Evolutionary conservation across 495 filamentous ascomycete genomes (phyloP).

Genomic region (Darksidea phi): DNA sequence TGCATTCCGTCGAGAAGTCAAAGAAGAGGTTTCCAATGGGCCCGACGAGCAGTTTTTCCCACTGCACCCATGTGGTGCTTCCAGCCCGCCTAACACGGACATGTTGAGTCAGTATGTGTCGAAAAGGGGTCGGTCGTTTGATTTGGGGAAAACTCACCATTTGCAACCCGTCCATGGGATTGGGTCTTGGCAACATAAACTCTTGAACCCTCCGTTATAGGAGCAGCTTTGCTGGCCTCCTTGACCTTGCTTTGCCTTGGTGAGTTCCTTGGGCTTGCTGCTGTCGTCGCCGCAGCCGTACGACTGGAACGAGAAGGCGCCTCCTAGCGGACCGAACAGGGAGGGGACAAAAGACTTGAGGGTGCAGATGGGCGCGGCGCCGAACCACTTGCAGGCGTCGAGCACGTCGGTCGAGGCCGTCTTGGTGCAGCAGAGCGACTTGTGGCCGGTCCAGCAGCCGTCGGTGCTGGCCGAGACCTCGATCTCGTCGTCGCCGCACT

Average conservation of each 20-base stretch:
- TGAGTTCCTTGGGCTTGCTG: neutral
- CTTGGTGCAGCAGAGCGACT: neutral
- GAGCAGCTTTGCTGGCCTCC: neutral
- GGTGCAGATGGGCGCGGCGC: neutral
- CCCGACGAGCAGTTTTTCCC: too few relatives aligned
- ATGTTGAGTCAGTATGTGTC: too few relatives aligned
- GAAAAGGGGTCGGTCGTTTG: too few relatives aligned
- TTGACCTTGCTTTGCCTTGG: neutral
- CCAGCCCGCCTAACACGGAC: too few relatives aligned
- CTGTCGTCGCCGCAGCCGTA: too few relatives aligned
- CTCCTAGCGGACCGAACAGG: neutral
- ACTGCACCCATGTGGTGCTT: too few relatives aligned
- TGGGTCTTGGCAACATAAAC: neutral
- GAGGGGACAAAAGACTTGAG: neutral
- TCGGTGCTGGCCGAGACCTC: neutral
- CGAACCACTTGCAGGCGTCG: neutral
- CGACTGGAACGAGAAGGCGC: too few relatives aligned
- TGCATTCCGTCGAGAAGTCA: too few relatives aligned
- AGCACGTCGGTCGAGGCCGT: neutral
- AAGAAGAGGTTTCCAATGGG: too few relatives aligned
- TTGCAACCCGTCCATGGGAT: neutral
- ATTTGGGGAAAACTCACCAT: too few relatives aligned
- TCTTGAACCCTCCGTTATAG: neutral
- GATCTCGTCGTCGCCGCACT: neutral
- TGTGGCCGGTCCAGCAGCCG: neutral